phyloP scores from a whole-genome alignment of 306 rosid genomes.

The Quercus dentata region DNA sequence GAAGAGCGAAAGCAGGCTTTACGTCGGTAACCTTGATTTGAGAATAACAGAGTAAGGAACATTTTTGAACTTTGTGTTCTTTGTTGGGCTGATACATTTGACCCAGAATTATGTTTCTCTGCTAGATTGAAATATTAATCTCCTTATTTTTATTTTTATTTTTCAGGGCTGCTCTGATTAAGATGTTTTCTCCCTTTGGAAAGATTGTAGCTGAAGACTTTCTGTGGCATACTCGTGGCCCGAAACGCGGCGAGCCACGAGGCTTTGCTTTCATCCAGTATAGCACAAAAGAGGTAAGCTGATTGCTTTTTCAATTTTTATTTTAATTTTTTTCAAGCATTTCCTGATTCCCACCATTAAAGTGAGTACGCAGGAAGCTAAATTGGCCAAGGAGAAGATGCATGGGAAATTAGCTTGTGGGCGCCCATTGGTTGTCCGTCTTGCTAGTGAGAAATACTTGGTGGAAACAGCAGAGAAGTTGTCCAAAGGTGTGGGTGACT shows the following conservation, averaged over 20 bases:
- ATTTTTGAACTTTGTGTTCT: neutral
- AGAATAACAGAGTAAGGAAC: constrained; percentile 88
- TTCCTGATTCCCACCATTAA: constrained; percentile 74
- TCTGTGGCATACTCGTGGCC: constrained; percentile 88
- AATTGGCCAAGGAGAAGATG: constrained; percentile 96
- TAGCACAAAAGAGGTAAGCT: constrained; percentile 68
- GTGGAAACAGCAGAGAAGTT: constrained; percentile 41
- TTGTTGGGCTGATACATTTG: neutral
- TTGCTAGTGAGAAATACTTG: constrained; percentile 54
- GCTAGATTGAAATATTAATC: constrained; percentile 18
- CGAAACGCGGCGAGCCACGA: constrained; percentile 81
- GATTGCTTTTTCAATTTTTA: constrained; percentile 7
- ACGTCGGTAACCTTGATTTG: constrained; percentile 84
- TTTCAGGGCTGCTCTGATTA: constrained; percentile 76
- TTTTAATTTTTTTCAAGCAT: constrained; percentile 23
- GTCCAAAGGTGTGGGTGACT: constrained; percentile 37
- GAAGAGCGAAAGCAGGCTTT: constrained; percentile 70
- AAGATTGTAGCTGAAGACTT: constrained; percentile 81
- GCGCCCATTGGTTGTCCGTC: constrained; percentile 83
- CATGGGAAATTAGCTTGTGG: constrained; percentile 87
- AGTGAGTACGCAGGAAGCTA: constrained; percentile 99
- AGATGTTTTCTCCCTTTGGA: constrained; percentile 90
- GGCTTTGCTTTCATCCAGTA: constrained; percentile 91
- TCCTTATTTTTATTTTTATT: neutral
- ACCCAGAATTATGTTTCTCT: neutral